These are phyloP conservation scores for Coniosporium tulheliwenetii DNA, from an alignment of 2,329 filamentous ascomycete species.

Conservation along the genomic window DNA sequence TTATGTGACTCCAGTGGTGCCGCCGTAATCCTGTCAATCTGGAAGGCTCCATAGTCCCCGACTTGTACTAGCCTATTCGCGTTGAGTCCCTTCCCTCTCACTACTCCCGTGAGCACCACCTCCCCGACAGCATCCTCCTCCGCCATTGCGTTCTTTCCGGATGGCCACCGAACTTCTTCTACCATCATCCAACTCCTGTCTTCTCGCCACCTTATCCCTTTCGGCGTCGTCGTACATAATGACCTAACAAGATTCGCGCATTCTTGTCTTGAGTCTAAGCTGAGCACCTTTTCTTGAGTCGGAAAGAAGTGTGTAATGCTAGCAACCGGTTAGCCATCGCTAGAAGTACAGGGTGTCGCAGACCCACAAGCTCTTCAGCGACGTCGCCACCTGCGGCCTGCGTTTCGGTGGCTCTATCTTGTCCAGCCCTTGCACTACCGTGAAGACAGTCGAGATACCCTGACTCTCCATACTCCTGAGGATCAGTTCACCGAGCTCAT, in stretches of 20 bases:
- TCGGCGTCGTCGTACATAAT: conserved; percentile 80
- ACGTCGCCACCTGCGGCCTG: conserved; percentile 58
- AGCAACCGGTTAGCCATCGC: no score
- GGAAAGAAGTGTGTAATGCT: conserved; percentile 88
- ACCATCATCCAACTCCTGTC: conserved; percentile 91
- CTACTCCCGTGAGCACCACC: conserved; percentile 66
- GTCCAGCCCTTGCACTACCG: conserved; percentile 66
- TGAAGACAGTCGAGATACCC: conserved; percentile 84
- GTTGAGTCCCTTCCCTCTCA: conserved; percentile 76
- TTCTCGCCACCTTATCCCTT: conserved; percentile 90
- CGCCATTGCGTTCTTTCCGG: conserved; percentile 23
- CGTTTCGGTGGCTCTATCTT: conserved; percentile 67
- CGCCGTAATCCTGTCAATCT: conserved; percentile 75
- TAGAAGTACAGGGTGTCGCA: no score
- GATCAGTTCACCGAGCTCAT: conserved; percentile 69
- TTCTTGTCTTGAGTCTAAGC: conserved; percentile 75
- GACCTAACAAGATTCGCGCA: conserved; percentile 82
- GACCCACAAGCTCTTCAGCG: conserved; percentile 55
- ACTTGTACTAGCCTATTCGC: conserved; percentile 81
- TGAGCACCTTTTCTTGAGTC: conserved; percentile 79
- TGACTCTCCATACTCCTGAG: conserved; percentile 81
- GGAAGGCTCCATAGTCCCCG: conserved; percentile 86
- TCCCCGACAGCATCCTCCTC: conserved; percentile 29
- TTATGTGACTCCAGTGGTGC: conserved; percentile 48
- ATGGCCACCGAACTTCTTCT: conserved; percentile 62